Conservation (phyloP, 1,139 yeast species). For the Scheffersomyces quercinus region DNA sequence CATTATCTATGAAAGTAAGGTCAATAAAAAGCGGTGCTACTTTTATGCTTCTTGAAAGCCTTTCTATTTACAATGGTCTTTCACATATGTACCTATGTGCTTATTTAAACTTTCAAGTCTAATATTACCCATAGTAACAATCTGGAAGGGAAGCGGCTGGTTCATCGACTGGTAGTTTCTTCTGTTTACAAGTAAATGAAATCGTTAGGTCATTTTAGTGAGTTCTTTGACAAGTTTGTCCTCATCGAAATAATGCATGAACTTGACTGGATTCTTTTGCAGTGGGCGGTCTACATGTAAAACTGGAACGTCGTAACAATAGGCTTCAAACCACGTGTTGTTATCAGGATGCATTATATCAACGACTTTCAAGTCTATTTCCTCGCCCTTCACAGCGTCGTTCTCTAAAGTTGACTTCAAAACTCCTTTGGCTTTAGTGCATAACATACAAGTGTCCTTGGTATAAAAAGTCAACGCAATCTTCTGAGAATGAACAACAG, state of each 20-base stretch:
- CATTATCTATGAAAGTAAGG: no score
- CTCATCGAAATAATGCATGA: slow-evolving; percentile 74
- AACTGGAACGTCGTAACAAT: slow-evolving; percentile 91
- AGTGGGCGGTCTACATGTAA: slow-evolving; percentile 62
- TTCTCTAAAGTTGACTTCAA: slow-evolving; percentile 41
- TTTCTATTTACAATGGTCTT: no score
- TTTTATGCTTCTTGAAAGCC: no score
- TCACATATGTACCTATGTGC: no score
- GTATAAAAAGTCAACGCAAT: slow-evolving; percentile 65
- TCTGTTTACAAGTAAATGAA: background rate
- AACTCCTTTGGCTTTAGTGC: slow-evolving; percentile 67
- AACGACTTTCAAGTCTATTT: slow-evolving; percentile 45
- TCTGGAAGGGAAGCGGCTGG: no score
- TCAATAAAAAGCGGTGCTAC: no score
- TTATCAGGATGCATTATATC: slow-evolving; percentile 74
- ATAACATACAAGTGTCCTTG: slow-evolving; percentile 75
- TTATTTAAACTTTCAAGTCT: no score
- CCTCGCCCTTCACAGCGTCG: slow-evolving; percentile 19
- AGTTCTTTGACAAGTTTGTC: slow-evolving; percentile 58
- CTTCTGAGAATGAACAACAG: background rate
- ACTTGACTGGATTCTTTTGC: slow-evolving; percentile 52
- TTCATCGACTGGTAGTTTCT: no score
- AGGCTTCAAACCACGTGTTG: slow-evolving; percentile 73
- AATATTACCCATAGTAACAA: no score
- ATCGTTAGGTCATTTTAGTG: slow-evolving; percentile 12